phyloP scores from a whole-genome alignment of 306 rosid genomes.

The Cicer chorassanicum region DNA sequence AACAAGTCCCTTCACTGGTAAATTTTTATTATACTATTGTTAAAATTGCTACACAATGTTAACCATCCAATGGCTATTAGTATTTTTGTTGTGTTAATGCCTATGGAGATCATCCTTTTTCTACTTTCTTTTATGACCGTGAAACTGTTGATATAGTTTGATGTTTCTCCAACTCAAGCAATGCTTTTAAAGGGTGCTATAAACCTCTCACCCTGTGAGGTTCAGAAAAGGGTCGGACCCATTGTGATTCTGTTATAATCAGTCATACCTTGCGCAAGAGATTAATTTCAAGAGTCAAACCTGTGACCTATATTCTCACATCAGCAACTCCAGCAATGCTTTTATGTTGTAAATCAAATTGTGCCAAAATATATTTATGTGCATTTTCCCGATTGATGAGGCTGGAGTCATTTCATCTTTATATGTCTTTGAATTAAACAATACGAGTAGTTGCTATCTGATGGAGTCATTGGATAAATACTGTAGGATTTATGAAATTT shows the following conservation, averaged over 20 bases:
- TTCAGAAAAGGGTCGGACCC: not conserved
- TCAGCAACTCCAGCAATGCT: not conserved
- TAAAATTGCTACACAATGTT: not conserved
- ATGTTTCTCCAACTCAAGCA: conserved; percentile 22
- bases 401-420: conserved; percentile 16
- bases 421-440: conserved; percentile 23
- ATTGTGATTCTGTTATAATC: not conserved
- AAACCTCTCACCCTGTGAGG: not conserved
- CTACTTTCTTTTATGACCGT: conserved; percentile 21
- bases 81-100: conserved; percentile 18
- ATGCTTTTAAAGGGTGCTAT: conserved; percentile 21
- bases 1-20: conserved; percentile 93
- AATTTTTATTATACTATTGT: conserved; percentile 42
- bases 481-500: conserved; percentile 25
- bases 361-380: conserved; percentile 11
- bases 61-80: conserved; percentile 29
- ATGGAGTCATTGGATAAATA: conserved; percentile 34
- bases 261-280: not conserved
- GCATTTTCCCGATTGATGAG: conserved; percentile 7
- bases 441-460: conserved; percentile 31
- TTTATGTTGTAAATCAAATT: conserved; percentile 20
- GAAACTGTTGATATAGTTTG: conserved; percentile 26
- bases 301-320: not conserved
- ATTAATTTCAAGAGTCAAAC: not conserved
- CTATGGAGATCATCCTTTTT: conserved; percentile 11